Base-by-base conservation (phyloP, 2,329 filamentous ascomycete genomes). In the Fusarium oxysporum region DNA sequence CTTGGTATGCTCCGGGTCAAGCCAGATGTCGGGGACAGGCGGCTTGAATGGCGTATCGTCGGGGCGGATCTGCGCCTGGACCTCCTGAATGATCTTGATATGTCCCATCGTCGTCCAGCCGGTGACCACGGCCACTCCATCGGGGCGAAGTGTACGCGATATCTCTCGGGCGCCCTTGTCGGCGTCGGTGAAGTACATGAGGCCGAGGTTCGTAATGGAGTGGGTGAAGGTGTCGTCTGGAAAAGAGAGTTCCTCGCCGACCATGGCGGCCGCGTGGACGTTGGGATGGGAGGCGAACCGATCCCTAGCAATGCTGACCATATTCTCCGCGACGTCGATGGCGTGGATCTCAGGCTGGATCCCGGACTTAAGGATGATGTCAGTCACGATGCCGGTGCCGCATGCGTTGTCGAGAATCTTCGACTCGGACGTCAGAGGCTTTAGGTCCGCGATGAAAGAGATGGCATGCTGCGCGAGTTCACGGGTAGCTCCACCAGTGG, bases 11-110 rank as follows among this genome's bases (percentile, higher is more conserved):
- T 21, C 25, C 21, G 44, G 44, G 13, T 30, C 25, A 4, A 30
- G 44, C 44, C 19, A 47, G 1, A 21, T 30, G 0, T 30, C 44
- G 0, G 6, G 0, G 0, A 47, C 13, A 7, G 44, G 44, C 2
- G 25, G 13, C 1, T 30, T 47, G 19, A 30, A 47, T 3, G 25
- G 25, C 13, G 25, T 11, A 3, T 30, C 44, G 1, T 30, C 8
- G 0, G 25, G 19, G 4, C 12, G 25, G 13, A 47, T 28, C 25
- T 47, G 25, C 12, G 44, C 25, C 19, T 47, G 19, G 1, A 47
- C 12, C 19, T 21, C 25, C 8, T 47, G 25, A 1, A 47, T 30
- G 0, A 47, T 47, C 44, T 30, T 16, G 19, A 47, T 30, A 14
- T 47, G 25, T 2, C 8, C 19, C 44, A 30, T 30, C 6, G 5